Percentiles rank a stretch among this genome's conserved stretches.
These are phyloP conservation scores for Amanita exitialis DNA, from an alignment of 768 basidiomycete species.

Conservation along the genomic window DNA sequence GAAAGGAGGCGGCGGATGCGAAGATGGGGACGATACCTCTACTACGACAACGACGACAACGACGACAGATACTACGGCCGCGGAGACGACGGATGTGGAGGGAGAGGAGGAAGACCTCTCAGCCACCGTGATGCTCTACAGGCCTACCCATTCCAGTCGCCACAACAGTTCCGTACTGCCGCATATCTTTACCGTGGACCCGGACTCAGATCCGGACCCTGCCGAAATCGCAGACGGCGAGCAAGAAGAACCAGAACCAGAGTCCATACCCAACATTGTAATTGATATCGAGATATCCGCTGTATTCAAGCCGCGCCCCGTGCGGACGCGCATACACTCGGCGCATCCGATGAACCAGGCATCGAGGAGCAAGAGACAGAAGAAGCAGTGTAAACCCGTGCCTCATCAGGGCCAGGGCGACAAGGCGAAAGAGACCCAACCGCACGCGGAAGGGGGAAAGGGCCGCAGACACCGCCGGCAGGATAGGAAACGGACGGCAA, in stretches of 20 bases:
- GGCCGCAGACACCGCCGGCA: conserved; percentile 6
- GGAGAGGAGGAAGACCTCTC: conserved; percentile 14
- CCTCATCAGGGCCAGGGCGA: conserved; percentile 36
- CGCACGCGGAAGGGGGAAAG: conserved; percentile 10
- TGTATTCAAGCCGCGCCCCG: conserved; percentile 67
- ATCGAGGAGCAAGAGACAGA: conserved; percentile 26
- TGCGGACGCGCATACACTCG: conserved; percentile 29
- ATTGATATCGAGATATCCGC: conserved; percentile 59
- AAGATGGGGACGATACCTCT: conserved; percentile 18
- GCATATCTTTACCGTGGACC: conserved; percentile 38
- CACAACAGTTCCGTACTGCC: background rate
- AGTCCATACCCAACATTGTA: conserved; percentile 18
- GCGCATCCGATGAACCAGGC: conserved; percentile 14
- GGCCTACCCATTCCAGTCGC: background rate
- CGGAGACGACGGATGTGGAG: background rate
- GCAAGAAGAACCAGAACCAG: conserved; percentile 13
- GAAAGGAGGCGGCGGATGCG: conserved; percentile 11
- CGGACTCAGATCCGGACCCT: conserved; percentile 21
- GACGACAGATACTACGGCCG: conserved; percentile 20
- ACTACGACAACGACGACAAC: conserved; percentile 30
- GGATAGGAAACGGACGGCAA: conserved; percentile 7
- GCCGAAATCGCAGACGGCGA: conserved; percentile 21
- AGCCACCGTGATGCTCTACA: conserved; percentile 6
- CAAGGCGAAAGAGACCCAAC: conserved; percentile 36
- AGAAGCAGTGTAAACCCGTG: conserved; percentile 28